Percentiles rank a stretch among this genome's conserved stretches.
Evolutionary conservation across 2,329 filamentous ascomycete species (phyloP).

Genomic region (Cladobotryum mycophilum): DNA sequence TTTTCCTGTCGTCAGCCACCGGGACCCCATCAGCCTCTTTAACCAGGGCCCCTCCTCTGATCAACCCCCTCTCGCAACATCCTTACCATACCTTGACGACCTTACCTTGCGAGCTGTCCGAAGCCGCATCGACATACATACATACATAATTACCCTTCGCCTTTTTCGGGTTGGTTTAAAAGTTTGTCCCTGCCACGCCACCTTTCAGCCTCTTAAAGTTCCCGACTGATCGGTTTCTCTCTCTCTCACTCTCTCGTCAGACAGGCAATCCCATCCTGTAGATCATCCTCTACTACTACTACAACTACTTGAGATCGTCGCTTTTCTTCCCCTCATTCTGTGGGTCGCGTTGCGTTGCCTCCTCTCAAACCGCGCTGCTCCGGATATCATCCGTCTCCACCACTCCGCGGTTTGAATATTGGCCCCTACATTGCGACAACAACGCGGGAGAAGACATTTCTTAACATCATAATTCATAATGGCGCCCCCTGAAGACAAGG

Average conservation of each 20-base stretch:
- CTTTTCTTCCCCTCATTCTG: not conserved
- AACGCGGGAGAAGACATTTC: not conserved
- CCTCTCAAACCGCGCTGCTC: conserved; percentile 4
- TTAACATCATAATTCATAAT: conserved; percentile 16
- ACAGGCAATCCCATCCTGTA: not conserved
- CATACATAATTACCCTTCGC: too few species aligned
- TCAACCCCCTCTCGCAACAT: conserved; percentile 1
- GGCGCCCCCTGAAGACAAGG: conserved; percentile 28
- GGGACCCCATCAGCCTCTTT: conserved; percentile 1
- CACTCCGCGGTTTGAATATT: conserved; percentile 5
- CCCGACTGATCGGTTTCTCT: not conserved
- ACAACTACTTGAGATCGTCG: not conserved
- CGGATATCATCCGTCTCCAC: conserved; percentile 5
- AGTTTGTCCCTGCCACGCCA: not conserved
- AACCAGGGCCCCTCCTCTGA: conserved; percentile 6
- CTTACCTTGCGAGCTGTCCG: not conserved
- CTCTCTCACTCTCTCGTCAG: not conserved
- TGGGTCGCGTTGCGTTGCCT: not conserved
- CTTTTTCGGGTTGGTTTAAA: too few species aligned
- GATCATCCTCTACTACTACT: conserved; percentile 1
- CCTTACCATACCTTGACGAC: not conserved
- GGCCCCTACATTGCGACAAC: not conserved
- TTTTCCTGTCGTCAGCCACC: conserved; percentile 2
- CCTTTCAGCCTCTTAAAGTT: not conserved
- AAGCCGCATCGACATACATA: too few species aligned